Base-by-base conservation (phyloP, 2,329 filamentous ascomycete genomes). In the Hymenoscyphus albidus region DNA sequence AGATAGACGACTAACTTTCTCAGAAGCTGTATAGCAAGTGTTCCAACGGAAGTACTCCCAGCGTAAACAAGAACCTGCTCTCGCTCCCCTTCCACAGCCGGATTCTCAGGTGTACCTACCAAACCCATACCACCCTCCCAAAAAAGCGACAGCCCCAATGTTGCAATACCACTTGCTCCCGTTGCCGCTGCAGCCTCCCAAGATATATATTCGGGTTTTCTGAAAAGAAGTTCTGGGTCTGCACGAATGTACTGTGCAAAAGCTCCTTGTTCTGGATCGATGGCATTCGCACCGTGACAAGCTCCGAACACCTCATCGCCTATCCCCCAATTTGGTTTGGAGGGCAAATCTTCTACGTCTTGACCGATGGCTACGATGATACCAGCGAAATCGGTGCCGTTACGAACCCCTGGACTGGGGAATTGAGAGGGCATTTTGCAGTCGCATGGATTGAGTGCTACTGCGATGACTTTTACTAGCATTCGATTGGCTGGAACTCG, bases 1-100 rank as follows among this genome's bases (percentile, higher is more conserved):
- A 27, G 27, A 27, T 1, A 16, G 9, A 16, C 5, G 13, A 38
- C 55, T 9, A 3, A 42, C 58, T 55, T 14, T 51, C 16, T 54
- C 5, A 58, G 35, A n/a, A 63, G 38, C 40, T 59, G 58, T 5
- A 42, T 40, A 59, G 42, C 32, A 16, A 59, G 4, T 58, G 77
- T 78, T 0, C 81, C 81, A 0, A 74, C 77, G 0, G 79, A 72
- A 1, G 80, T 80, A 44, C 73, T 74, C 1, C 80, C 82, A 2
- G 81, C 82, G 58, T 77, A 77, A 3, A 84, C 77, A 1, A 84
- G 72, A 0, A 83, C 38, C 7, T 59, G 12, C 7, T n/a, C 14
- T 40, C 32, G 58, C 27, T 27, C 27, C 27, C 27, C 27, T n/a
- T 40, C 27, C 38, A 42, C 58, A 3, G 31, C 22, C 6, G 55